A percentile compares a stretch with the other conserved stretches of the same genome.
Conservation (phyloP, 2,329 filamentous ascomycete genomes). For the Colletotrichum sp. region DNA sequence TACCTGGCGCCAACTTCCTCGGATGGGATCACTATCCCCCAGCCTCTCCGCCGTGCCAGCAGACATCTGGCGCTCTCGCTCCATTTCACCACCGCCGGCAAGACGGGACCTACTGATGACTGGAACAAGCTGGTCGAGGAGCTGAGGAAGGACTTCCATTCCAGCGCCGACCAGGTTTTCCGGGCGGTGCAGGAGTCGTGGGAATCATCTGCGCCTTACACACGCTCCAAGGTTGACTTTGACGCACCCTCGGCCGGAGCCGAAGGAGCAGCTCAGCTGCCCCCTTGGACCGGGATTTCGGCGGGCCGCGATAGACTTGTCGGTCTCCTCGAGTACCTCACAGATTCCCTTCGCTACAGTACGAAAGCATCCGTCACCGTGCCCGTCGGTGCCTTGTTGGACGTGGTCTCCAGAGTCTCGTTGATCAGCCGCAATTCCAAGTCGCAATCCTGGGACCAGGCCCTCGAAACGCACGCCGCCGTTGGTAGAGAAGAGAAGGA, state of each 20-base stretch:
- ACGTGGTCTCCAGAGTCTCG: constrained; percentile 73
- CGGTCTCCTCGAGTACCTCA: constrained; percentile 69
- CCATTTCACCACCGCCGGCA: constrained; percentile 82
- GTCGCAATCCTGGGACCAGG: constrained; percentile 51
- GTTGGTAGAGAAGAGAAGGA: constrained; percentile 83
- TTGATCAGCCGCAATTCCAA: constrained; percentile 63
- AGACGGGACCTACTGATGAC: constrained; percentile 77
- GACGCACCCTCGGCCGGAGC: constrained; percentile 53
- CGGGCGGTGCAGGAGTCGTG: constrained; percentile 82
- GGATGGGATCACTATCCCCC: constrained; percentile 52
- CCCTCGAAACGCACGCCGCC: constrained; percentile 71
- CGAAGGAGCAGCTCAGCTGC: constrained; percentile 56
- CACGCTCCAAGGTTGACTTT: constrained; percentile 44
- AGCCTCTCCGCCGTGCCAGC: constrained; percentile 60
- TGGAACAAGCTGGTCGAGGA: constrained; percentile 73
- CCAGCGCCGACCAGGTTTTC: constrained; percentile 77
- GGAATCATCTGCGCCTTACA: constrained; percentile 67
- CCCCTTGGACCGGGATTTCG: constrained; percentile 75
- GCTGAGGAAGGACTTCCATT: constrained; percentile 70
- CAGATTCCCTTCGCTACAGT: constrained; percentile 64
- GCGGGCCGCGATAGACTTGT: constrained; percentile 74
- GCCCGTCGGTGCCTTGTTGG: constrained; percentile 70
- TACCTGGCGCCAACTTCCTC: constrained; percentile 70
- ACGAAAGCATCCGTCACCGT: constrained; percentile 72
- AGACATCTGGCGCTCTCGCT: constrained; percentile 73